Percentiles rank a stretch among this genome's conserved stretches.
phyloP scores from a whole-genome alignment of 2,329 filamentous ascomycete species.

The Penicillium sp. region DNA sequence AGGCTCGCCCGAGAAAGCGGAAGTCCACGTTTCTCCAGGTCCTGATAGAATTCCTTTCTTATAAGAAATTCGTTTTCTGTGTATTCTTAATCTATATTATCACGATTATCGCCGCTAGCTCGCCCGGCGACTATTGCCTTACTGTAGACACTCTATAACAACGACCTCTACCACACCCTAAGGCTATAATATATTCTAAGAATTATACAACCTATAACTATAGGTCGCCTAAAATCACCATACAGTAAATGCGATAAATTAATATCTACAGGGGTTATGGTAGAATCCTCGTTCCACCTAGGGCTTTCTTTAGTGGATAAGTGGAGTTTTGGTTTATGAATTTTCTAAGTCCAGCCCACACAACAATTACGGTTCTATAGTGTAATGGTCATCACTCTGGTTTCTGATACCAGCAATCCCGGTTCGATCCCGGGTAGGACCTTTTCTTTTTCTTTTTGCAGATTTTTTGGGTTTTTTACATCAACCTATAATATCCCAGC shows the following conservation, averaged over 20 bases:
- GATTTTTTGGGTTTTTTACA: too few relatives aligned
- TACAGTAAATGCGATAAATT: too few relatives aligned
- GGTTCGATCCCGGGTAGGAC: neutral
- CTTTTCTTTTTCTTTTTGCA: neutral
- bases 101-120: neutral
- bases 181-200: too few relatives aligned
- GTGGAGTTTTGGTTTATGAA: too few relatives aligned
- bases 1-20: conserved; percentile 22
- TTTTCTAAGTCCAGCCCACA: neutral
- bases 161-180: too few relatives aligned
- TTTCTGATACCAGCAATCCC: neutral
- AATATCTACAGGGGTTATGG: too few relatives aligned
- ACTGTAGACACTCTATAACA: too few relatives aligned
- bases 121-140: neutral
- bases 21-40: conserved; percentile 23
- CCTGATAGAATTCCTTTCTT: conserved; percentile 19
- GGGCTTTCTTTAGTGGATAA: too few relatives aligned
- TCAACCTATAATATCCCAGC: too few relatives aligned
- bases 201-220: too few relatives aligned
- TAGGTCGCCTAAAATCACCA: too few relatives aligned
- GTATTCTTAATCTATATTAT: neutral
- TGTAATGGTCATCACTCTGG: neutral
- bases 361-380: neutral
- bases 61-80: conserved; percentile 10
- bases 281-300: too few relatives aligned